Evolutionary conservation across 2,329 filamentous ascomycete species (phyloP).

Genomic region (Escovopsis sp.): DNA sequence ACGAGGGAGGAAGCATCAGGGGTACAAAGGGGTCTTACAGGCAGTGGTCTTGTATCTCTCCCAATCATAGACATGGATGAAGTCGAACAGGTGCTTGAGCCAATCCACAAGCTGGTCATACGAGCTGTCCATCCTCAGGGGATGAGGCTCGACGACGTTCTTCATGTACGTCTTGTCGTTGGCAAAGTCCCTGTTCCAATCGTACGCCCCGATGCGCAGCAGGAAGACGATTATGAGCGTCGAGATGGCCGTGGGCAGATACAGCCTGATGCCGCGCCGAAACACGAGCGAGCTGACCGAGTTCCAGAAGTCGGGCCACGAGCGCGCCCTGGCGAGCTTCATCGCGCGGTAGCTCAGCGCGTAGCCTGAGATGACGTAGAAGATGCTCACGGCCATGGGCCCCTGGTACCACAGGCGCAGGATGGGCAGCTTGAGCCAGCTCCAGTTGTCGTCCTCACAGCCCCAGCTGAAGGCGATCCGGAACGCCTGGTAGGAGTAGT

Average conservation of each 20-base stretch:
- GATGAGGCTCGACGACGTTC: constrained; percentile 36
- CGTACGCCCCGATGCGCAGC: constrained; percentile 31
- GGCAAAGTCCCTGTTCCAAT: constrained; percentile 32
- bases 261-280: constrained; percentile 36
- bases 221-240: constrained; percentile 32
- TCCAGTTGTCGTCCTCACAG: constrained; percentile 26
- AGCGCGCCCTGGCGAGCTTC: constrained; percentile 27
- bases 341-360: constrained; percentile 40
- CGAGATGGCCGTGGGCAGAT: constrained; percentile 34
- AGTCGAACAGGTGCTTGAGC: constrained; percentile 31
- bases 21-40: constrained; percentile 14
- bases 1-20: too few relatives aligned
- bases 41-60: constrained; percentile 31
- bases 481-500: constrained; percentile 39
- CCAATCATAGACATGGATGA: constrained; percentile 38
- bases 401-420: constrained; percentile 39
- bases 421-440: constrained; percentile 37
- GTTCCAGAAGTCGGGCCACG: constrained; percentile 24
- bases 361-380: constrained; percentile 49
- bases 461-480: constrained; percentile 37
- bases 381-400: constrained; percentile 42
- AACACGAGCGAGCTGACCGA: constrained; percentile 37
- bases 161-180: constrained; percentile 27
- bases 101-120: constrained; percentile 31
- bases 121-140: constrained; percentile 21